These are phyloP conservation scores for Abelmoschus esculentus DNA, from an alignment of 345 rosid genomes.

Conservation along the genomic window DNA sequence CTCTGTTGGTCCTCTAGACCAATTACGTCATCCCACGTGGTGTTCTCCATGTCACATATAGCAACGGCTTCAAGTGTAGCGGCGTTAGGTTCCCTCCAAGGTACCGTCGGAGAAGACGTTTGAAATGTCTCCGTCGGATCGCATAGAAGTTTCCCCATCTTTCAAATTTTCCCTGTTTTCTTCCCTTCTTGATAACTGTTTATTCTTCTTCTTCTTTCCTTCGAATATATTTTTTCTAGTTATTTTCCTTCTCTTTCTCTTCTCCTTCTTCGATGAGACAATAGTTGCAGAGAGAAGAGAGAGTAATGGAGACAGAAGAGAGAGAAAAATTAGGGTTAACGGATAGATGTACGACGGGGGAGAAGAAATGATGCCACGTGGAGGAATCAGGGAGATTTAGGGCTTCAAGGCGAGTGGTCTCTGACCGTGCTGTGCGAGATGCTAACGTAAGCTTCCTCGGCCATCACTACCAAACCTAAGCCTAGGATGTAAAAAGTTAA, in stretches of 20 bases:
- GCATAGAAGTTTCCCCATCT: slow-evolving; percentile 78
- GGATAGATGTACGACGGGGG: slow-evolving; percentile 60
- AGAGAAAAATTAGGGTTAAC: slow-evolving; percentile 32
- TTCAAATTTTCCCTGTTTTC: background rate
- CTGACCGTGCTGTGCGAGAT: background rate
- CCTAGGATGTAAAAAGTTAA: background rate
- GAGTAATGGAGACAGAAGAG: slow-evolving; percentile 5
- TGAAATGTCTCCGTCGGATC: slow-evolving; percentile 71
- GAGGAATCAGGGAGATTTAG: slow-evolving; percentile 18
- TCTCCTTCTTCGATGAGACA: slow-evolving; percentile 10
- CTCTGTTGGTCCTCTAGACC: slow-evolving; percentile 92
- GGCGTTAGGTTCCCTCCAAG: slow-evolving; percentile 47
- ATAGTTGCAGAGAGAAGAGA: slow-evolving; percentile 19
- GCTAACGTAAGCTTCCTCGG: background rate
- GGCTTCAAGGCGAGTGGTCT: background rate
- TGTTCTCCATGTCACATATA: slow-evolving; percentile 26
- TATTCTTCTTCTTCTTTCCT: background rate
- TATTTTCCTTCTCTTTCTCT: background rate
- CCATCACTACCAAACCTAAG: background rate
- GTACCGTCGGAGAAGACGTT: slow-evolving; percentile 35
- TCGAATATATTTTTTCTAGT: background rate
- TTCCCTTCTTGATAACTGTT: background rate
- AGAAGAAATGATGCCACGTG: slow-evolving; percentile 40
- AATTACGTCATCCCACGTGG: slow-evolving; percentile 62
- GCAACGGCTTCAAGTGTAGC: slow-evolving; percentile 41